phyloP scores from a whole-genome alignment of 495 filamentous ascomycete genomes.

The Hypoxylon perforatum region DNA sequence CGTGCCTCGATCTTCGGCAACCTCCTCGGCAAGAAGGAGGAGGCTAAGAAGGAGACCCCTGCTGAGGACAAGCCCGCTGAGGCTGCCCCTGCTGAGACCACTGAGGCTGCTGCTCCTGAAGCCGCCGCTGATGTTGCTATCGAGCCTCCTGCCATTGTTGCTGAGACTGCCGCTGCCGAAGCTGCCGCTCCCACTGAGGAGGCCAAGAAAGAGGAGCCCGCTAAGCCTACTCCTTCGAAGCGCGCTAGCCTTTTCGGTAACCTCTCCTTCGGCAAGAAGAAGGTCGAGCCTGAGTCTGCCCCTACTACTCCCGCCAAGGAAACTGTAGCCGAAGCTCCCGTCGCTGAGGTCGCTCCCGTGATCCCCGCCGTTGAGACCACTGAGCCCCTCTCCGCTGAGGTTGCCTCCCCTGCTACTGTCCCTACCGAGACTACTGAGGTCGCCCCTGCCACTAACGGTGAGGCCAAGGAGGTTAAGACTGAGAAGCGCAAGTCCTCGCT shows the following conservation, averaged over 20 bases:
- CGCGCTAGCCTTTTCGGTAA: constrained; percentile 63
- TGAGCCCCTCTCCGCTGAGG: constrained; percentile 62
- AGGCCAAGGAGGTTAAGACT: constrained; percentile 63
- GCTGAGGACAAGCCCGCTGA: constrained; percentile 60
- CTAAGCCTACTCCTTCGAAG: constrained; percentile 55
- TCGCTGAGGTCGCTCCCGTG: constrained; percentile 65
- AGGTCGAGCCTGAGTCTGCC: constrained; percentile 50
- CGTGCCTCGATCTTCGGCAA: constrained; percentile 83
- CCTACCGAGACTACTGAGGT: constrained; percentile 56
- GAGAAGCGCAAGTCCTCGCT: constrained; percentile 69
- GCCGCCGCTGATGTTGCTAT: constrained; percentile 37
- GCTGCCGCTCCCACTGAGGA: constrained; percentile 49
- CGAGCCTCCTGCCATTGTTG: constrained; percentile 43
- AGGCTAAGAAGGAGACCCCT: constrained; percentile 67
- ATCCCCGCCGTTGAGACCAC: constrained; percentile 68
- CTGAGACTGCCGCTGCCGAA: constrained; percentile 44
- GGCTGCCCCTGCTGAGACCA: constrained; percentile 48
- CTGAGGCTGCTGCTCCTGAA: constrained; percentile 36
- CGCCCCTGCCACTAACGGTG: constrained; percentile 59
- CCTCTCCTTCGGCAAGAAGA: constrained; percentile 65
- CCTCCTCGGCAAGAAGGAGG: constrained; percentile 80
- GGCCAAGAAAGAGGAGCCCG: constrained; percentile 46
- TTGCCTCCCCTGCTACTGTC: constrained; percentile 56
- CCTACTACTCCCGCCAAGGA: constrained; percentile 48
- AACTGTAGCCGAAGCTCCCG: constrained; percentile 52